Conservation (phyloP, 1,139 yeast genomes). For the Diutina mesorugosa region DNA sequence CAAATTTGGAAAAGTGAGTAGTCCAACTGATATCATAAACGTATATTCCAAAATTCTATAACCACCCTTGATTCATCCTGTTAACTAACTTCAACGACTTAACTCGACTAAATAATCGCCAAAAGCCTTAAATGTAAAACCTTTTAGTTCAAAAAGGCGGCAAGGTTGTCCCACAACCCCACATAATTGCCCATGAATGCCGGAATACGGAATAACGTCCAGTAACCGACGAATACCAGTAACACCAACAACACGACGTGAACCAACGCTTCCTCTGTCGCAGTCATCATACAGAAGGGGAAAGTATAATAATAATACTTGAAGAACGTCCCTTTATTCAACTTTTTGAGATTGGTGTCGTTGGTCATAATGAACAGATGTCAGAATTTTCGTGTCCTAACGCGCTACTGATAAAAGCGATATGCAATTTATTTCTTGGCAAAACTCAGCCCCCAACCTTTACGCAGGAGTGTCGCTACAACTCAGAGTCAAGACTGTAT, state of each 20-base stretch:
- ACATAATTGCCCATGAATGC: not conserved
- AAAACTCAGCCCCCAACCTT: not conserved
- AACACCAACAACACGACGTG: not conserved
- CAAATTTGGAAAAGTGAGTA: too few species aligned
- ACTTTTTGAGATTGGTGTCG: not conserved
- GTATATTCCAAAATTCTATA: not conserved
- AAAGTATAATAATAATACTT: not conserved
- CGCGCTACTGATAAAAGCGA: not conserved
- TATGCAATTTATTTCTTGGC: not conserved
- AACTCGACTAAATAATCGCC: not conserved
- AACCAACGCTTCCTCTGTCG: not conserved
- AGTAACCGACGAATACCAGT: not conserved
- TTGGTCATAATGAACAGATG: not conserved
- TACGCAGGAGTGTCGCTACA: not conserved
- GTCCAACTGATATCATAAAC: not conserved
- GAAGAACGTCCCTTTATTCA: not conserved
- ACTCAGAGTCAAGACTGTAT: not conserved
- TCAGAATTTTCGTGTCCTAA: not conserved
- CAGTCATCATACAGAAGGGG: conserved; percentile 1
- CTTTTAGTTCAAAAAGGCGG: not conserved
- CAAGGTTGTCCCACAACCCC: not conserved
- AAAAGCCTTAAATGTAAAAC: not conserved
- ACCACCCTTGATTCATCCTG: not conserved
- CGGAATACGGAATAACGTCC: not conserved
- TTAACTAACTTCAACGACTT: not conserved